Conservation (phyloP, 108 stramenopile species). For the Cyclotella baltica region DNA sequence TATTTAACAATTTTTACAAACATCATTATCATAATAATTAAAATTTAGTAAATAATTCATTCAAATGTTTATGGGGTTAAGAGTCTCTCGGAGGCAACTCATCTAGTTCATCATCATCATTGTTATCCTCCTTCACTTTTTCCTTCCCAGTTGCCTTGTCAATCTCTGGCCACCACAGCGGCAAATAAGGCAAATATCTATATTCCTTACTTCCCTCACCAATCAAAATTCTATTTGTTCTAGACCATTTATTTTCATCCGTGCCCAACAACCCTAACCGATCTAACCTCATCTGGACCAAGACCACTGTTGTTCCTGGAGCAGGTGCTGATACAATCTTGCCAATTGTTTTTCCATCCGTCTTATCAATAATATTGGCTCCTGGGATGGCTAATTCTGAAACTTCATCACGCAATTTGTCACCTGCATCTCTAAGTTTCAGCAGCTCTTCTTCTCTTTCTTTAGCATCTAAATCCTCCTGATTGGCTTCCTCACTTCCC, state of each 20-base stretch:
- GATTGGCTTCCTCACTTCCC: conserved; percentile 3
- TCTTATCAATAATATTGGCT: conserved; percentile 75
- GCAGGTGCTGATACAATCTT: conserved; percentile 78
- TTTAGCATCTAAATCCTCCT: conserved; percentile 26
- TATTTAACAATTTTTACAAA: too few species aligned
- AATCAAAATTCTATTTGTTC: conserved; percentile 76
- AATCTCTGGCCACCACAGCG: conserved; percentile 89
- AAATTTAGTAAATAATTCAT: too few species aligned
- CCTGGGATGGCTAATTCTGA: conserved; percentile 49
- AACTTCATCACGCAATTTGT: conserved; percentile 56
- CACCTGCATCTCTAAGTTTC: conserved; percentile 42
- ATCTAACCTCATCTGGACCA: conserved; percentile 88
- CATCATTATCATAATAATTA: background rate
- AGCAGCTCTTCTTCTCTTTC: conserved; percentile 50
- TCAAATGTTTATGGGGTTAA: too few species aligned
- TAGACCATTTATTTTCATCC: conserved; percentile 58
- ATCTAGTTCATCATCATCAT: conserved; percentile 15
- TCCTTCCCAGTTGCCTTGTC: conserved; percentile 80
- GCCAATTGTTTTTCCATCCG: conserved; percentile 84
- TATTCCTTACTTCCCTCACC: conserved; percentile 67
- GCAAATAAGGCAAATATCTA: conserved; percentile 84
- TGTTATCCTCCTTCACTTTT: conserved; percentile 24
- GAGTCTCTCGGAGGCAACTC: conserved; percentile 1
- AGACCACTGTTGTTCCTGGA: conserved; percentile 76
- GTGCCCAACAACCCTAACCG: conserved; percentile 64